Conservation (phyloP, 352 stramenopile species). For the Pythium periplocum region DNA sequence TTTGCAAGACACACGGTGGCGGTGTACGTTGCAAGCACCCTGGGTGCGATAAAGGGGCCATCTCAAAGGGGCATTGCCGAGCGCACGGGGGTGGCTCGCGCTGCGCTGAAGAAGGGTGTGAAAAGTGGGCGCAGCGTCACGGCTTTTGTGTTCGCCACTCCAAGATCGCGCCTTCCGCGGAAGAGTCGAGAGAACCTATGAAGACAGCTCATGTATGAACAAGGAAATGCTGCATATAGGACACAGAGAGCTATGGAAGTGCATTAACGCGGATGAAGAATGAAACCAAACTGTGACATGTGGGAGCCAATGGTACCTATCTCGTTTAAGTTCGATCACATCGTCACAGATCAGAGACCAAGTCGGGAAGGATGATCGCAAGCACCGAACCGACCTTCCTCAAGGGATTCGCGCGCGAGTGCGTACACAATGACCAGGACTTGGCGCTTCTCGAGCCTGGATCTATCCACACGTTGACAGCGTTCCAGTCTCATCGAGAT, state of each 20-base stretch:
- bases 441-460: background rate
- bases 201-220: slow-evolving; percentile 16
- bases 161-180: slow-evolving; percentile 23
- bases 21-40: slow-evolving; percentile 75
- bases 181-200: slow-evolving; percentile 8
- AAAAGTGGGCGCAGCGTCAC: slow-evolving; percentile 72
- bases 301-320: slow-evolving; percentile 12
- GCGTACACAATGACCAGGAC: background rate
- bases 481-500: slow-evolving; percentile 7
- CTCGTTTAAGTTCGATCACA: slow-evolving; percentile 19
- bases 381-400: slow-evolving; percentile 9
- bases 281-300: slow-evolving; percentile 17
- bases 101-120: slow-evolving; percentile 57
- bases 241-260: background rate
- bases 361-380: slow-evolving; percentile 15
- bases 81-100: slow-evolving; percentile 75
- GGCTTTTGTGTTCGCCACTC: slow-evolving; percentile 75
- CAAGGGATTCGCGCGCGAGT: slow-evolving; percentile 10
- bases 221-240: background rate
- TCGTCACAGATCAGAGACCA: slow-evolving; percentile 22
- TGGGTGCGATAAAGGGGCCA: slow-evolving; percentile 78
- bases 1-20: slow-evolving; percentile 84
- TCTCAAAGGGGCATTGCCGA: slow-evolving; percentile 82
- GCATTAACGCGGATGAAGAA: background rate
- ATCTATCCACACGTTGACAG: background rate